Percentiles rank a stretch among this genome's conserved stretches.
These are phyloP conservation scores for Ceratobasidium sp. DNA, from an alignment of 1,284 basidiomycete species.

Conservation along the genomic window DNA sequence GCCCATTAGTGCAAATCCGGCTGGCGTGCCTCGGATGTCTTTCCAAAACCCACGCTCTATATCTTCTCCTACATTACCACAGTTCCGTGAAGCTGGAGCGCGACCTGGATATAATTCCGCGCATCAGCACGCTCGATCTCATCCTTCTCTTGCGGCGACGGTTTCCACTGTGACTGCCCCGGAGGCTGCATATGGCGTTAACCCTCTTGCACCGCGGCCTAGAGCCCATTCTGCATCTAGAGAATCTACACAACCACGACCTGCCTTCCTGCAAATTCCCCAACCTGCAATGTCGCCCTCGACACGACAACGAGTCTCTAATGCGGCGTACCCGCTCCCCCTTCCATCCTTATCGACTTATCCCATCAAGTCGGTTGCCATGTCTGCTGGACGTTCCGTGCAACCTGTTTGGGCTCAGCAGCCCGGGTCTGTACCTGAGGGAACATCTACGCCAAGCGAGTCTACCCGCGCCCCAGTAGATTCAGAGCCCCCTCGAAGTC, in stretches of 20 bases:
- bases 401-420: background rate
- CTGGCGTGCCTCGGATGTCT: background rate
- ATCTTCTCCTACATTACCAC: background rate
- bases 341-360: slow-evolving; percentile 33
- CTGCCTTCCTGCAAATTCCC: slow-evolving; percentile 13
- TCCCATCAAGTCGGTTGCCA: slow-evolving; percentile 27
- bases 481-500: slow-evolving; percentile 7
- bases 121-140: background rate
- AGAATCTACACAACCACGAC: background rate
- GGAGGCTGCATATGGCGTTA: background rate
- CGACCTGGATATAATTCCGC: background rate
- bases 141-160: slow-evolving; percentile 4
- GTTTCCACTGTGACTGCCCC: slow-evolving; percentile 8
- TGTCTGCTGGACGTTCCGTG: background rate
- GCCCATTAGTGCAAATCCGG: background rate
- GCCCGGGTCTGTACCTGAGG: too few species aligned
- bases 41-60: background rate
- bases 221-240: background rate
- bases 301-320: slow-evolving; percentile 29
- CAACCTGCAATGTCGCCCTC: slow-evolving; percentile 24
- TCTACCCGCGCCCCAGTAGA: background rate
- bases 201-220: background rate
- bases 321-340: slow-evolving; percentile 25
- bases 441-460: too few species aligned
- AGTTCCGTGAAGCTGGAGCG: background rate